phyloP scores from a whole-genome alignment of 2,329 filamentous ascomycete species.

The Herpomyces periplanetae region DNA sequence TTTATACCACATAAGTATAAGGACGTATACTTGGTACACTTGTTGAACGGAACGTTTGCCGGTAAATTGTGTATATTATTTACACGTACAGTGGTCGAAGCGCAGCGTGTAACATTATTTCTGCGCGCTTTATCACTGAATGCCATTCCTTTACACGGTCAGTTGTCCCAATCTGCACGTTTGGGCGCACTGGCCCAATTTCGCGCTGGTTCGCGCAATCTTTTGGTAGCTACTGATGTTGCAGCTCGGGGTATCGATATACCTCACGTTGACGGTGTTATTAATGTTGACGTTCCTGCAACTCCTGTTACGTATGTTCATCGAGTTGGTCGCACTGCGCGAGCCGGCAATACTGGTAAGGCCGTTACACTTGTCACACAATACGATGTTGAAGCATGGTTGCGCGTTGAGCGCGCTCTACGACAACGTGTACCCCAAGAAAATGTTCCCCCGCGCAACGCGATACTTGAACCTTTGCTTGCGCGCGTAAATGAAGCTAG shows the following conservation, averaged over 20 bases:
- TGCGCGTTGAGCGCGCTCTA: conserved; percentile 42
- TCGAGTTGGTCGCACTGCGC: conserved; percentile 48
- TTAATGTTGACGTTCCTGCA: conserved; percentile 49
- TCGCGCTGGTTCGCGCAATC: conserved; percentile 32
- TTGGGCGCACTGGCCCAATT: conserved; percentile 72
- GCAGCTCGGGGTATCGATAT: conserved; percentile 73
- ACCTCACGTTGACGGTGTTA: conserved; percentile 46
- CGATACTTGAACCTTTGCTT: conserved; percentile 28
- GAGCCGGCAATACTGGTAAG: conserved; percentile 46
- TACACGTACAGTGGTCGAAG: conserved; percentile 61
- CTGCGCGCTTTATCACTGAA: conserved; percentile 50
- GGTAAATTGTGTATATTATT: conserved; percentile 73
- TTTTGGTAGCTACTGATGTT: conserved; percentile 76
- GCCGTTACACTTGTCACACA: conserved; percentile 51
- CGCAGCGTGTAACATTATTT: conserved; percentile 45
- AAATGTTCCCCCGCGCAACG: no score
- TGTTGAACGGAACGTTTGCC: conserved; percentile 37
- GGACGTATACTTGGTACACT: conserved; percentile 51
- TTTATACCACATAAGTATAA: conserved; percentile 61
- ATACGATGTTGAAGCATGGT: conserved; percentile 44
- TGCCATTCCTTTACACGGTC: conserved; percentile 68
- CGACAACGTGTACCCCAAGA: no score
- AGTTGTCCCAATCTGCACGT: conserved; percentile 52
- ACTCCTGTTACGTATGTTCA: conserved; percentile 76
- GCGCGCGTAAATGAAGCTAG: conserved; percentile 30